Conservation (phyloP, 202 grass and related monocot genomes). For the Schoenoplectus tabernaemontani region DNA sequence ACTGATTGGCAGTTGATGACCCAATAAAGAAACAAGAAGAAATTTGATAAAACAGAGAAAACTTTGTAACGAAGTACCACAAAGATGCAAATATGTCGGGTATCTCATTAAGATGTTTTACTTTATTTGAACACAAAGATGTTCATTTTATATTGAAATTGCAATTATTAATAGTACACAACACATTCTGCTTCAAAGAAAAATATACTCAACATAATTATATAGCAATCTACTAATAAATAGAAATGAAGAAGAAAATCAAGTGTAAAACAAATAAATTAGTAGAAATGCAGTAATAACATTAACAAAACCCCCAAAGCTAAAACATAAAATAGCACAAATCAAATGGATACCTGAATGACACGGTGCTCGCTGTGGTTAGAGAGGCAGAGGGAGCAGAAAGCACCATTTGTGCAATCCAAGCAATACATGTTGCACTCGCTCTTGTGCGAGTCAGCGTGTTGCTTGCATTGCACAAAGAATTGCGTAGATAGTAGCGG, state of each 20-base stretch:
- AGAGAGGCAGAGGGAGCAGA: constrained; percentile 82
- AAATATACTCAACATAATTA: background rate
- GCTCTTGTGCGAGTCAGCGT: constrained; percentile 67
- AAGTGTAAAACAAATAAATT: background rate
- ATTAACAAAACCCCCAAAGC: background rate
- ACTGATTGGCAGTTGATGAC: background rate
- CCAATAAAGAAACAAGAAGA: background rate
- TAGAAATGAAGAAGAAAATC: background rate
- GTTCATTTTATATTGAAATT: background rate
- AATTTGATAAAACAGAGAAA: background rate
- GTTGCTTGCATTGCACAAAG: constrained; percentile 83
- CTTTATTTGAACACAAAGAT: background rate
- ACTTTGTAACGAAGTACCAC: background rate
- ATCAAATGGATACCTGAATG: constrained; percentile 28
- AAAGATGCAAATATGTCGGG: background rate
- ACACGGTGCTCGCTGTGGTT: constrained; percentile 43
- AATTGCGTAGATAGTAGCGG: constrained; percentile 68
- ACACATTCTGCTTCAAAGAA: background rate
- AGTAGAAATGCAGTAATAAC: background rate
- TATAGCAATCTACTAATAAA: background rate
- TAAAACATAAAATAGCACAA: background rate
- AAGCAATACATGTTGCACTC: constrained; percentile 99
- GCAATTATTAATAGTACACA: background rate
- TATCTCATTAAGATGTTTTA: background rate
- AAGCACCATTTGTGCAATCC: constrained; percentile 63